These are phyloP conservation scores for Phialophora verrucosa DNA, from an alignment of 2,329 filamentous ascomycete species.

Conservation along the genomic window DNA sequence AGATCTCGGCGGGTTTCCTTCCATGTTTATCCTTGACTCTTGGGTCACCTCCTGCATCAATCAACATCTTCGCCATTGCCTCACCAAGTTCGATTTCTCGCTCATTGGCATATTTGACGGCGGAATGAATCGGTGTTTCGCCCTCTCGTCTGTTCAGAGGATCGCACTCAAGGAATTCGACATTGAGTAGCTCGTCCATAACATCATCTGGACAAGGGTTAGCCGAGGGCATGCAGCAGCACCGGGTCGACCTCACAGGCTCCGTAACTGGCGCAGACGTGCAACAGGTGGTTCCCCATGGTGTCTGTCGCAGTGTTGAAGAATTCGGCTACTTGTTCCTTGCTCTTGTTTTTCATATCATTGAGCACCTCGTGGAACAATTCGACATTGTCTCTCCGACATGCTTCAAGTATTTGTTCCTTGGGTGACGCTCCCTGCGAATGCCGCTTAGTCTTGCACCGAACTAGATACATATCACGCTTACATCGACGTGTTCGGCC, in stretches of 20 bases:
- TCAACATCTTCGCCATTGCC: conserved; percentile 57
- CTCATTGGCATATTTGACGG: conserved; percentile 55
- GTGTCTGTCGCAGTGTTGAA: conserved; percentile 86
- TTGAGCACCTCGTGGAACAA: conserved; percentile 77
- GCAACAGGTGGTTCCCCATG: conserved; percentile 85
- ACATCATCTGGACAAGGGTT: conserved; percentile 48
- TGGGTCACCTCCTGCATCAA: conserved; percentile 56
- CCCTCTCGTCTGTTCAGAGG: conserved; percentile 54
- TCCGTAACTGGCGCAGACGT: conserved; percentile 83
- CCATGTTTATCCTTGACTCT: conserved; percentile 56
- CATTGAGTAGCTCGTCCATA: conserved; percentile 55
- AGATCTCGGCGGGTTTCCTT: conserved; percentile 53
- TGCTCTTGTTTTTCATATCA: conserved; percentile 61
- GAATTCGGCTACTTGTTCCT: conserved; percentile 71
- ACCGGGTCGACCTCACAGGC: conserved; percentile 68
- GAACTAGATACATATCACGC: conserved; percentile 18
- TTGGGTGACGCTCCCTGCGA: conserved; percentile 78
- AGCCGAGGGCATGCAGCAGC: conserved; percentile 2
- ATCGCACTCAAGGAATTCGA: conserved; percentile 57
- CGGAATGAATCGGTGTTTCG: conserved; percentile 54
- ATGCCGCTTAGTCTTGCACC: conserved; percentile 7
- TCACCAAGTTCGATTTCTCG: conserved; percentile 51
- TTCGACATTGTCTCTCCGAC: conserved; percentile 88
- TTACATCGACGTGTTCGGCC: conserved; percentile 51
- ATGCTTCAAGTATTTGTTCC: conserved; percentile 90